Evolutionary conservation across 1,139 yeast species (phyloP).

Genomic region (Martiniozyma asiatica): DNA sequence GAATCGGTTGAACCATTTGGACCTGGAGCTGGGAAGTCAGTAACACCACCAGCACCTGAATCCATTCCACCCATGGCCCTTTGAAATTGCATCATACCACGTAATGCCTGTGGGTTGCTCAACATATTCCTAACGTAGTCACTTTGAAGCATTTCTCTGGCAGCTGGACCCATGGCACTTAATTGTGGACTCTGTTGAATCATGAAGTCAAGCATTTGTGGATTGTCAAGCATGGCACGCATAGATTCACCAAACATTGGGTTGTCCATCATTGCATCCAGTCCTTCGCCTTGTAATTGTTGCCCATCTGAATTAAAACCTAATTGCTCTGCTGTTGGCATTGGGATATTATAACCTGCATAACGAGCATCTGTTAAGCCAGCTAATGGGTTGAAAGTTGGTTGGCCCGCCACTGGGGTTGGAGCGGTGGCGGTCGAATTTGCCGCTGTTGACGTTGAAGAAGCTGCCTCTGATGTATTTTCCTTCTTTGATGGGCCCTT

Average conservation of each 20-base stretch:
- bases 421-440: slow-evolving; percentile 18
- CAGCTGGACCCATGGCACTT: slow-evolving; percentile 82
- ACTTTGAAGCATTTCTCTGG: slow-evolving; percentile 72
- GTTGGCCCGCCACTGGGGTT: slow-evolving; percentile 52
- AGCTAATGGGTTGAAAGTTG: slow-evolving; percentile 81
- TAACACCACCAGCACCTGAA: slow-evolving; percentile 11
- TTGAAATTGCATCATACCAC: slow-evolving; percentile 71
- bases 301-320: slow-evolving; percentile 93
- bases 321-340: slow-evolving; percentile 54
- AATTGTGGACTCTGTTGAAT: slow-evolving; percentile 77
- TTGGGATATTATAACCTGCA: slow-evolving; percentile 73
- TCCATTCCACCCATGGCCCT: slow-evolving; percentile 35
- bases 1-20: slow-evolving; percentile 13
- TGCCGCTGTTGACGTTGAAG: slow-evolving; percentile 12
- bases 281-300: slow-evolving; percentile 41
- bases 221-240: slow-evolving; percentile 66
- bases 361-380: slow-evolving; percentile 91
- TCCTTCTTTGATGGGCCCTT: slow-evolving; percentile 40
- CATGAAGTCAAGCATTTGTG: slow-evolving; percentile 74
- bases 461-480: slow-evolving; percentile 12
- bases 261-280: slow-evolving; percentile 72
- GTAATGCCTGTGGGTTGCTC: slow-evolving; percentile 74
- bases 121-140: slow-evolving; percentile 79
- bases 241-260: slow-evolving; percentile 75
- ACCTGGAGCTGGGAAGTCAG: slow-evolving; percentile 45